Base-by-base conservation (phyloP, 1,284 basidiomycete species). In the Irpex sp. region DNA sequence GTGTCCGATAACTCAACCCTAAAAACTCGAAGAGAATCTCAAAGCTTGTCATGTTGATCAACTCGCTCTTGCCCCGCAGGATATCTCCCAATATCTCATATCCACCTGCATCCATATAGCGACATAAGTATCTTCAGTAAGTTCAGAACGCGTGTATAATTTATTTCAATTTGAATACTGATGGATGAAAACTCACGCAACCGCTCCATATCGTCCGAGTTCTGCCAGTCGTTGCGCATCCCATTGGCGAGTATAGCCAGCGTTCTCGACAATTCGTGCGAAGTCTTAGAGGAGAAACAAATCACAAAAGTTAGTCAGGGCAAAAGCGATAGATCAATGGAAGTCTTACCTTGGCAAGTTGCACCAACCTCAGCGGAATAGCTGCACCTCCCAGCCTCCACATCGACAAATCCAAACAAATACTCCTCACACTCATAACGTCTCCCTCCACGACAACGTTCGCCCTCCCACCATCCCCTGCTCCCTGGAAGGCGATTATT, bases 161-260 rank as follows among this genome's bases (percentile, higher is more conserved):
- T 26, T 4, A 26, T 26, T 26, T 26, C 26, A 26, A 26, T 26
- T 26, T 26, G 2, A 4, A 26, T 26, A 26, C 3, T 26, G 3
- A 26, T 26, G 3, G 26, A 26, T 26, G 26, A 26, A 26, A 26
- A 79, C 88, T 72, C 70, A 92, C 93, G 86, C 55, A 95, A 78
- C 40, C 88, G 80, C 72, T 96, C 94, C 88, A 95, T 94, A 70
- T 96, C 94, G 71, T 96, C 94, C 49, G 92, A 94, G 69, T 93
- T 94, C 70, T 92, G 86, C 96, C 96, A 98, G 70, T 87, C 93
- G 67, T 91, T 88, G 65, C 85, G 85, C 47, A 97, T 75, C 4
- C 91, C 86, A 70, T 96, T 91, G 4, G 86, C 82, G 40, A 97
- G 77, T 21, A 97, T 85, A 3, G 85, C 79, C 13, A 97, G 75